Conservation (phyloP, 208 protist species). For the Trypanosoma lewisi region DNA sequence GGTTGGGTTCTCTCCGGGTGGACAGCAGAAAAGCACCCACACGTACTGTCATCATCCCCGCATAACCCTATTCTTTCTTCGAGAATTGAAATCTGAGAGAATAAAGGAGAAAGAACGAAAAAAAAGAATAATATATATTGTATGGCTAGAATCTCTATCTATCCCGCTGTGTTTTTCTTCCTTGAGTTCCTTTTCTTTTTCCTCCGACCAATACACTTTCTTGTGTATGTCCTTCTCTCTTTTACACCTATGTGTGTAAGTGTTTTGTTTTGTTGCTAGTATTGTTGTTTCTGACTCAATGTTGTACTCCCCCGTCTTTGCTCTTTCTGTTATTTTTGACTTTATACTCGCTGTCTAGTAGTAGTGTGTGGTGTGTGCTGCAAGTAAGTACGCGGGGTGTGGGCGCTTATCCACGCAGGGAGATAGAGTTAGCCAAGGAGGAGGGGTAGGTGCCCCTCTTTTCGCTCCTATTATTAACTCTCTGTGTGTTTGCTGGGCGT, state of each 20-base stretch:
- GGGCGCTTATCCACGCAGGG: background rate
- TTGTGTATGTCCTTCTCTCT: slow-evolving; percentile 24
- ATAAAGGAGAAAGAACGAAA: slow-evolving; percentile 23
- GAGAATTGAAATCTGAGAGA: background rate
- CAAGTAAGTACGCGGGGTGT: background rate
- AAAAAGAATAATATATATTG: slow-evolving; percentile 2
- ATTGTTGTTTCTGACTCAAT: background rate
- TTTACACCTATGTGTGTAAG: slow-evolving; percentile 4
- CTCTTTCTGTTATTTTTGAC: too few species aligned
- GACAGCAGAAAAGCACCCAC: background rate
- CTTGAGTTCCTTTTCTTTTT: slow-evolving; percentile 25
- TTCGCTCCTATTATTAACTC: background rate
- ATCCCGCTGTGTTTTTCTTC: too few species aligned
- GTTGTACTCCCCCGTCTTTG: background rate
- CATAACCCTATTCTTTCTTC: background rate
- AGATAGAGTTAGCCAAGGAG: background rate
- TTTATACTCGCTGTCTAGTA: background rate
- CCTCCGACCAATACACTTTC: slow-evolving; percentile 2
- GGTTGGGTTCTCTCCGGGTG: background rate
- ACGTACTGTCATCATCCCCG: background rate
- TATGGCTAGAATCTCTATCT: background rate
- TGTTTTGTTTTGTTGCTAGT: background rate
- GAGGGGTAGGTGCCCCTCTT: background rate
- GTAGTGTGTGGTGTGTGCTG: background rate
- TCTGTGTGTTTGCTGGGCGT: too few species aligned